A percentile compares a stretch with the other conserved stretches of the same genome.
phyloP scores from a whole-genome alignment of 2,329 filamentous ascomycete genomes.

The Cladosporium oxysporum region DNA sequence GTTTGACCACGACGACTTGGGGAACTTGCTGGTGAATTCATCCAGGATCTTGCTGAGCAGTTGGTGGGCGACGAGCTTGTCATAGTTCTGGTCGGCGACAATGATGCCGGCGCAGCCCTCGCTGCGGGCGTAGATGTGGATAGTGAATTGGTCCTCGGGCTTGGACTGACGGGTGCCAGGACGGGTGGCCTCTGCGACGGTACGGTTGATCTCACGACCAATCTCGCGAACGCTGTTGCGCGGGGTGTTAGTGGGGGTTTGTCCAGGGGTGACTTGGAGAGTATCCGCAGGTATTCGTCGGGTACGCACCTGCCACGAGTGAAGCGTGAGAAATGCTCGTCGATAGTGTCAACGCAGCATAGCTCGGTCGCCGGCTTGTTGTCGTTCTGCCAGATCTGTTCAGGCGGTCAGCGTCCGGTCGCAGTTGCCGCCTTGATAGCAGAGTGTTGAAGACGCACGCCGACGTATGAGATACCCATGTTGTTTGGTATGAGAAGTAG shows the following conservation, averaged over 20 bases:
- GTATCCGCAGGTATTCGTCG: neutral
- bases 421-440: slow-evolving; percentile 24
- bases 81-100: slow-evolving; percentile 23
- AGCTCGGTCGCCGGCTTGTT: slow-evolving; percentile 75
- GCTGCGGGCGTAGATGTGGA: slow-evolving; percentile 49
- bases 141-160: slow-evolving; percentile 75
- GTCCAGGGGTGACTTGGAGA: neutral
- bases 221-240: slow-evolving; percentile 60
- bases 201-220: slow-evolving; percentile 84
- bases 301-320: slow-evolving; percentile 51
- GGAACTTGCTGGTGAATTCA: slow-evolving; percentile 79
- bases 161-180: slow-evolving; percentile 83
- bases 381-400: slow-evolving; percentile 79
- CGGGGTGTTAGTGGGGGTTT: slow-evolving; percentile 12
- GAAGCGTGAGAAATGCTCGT: slow-evolving; percentile 72
- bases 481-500: slow-evolving; percentile 40
- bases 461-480: slow-evolving; percentile 89
- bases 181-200: slow-evolving; percentile 79
- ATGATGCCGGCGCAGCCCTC: slow-evolving; percentile 46
- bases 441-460: slow-evolving; percentile 57
- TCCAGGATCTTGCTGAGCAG: slow-evolving; percentile 84
- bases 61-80: slow-evolving; percentile 69
- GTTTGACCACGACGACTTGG: slow-evolving; percentile 65
- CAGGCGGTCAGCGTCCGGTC: slow-evolving; percentile 21
- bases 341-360: slow-evolving; percentile 73